Base-by-base conservation (phyloP, 495 filamentous ascomycete species). In the Astrothelium macrocarpum region DNA sequence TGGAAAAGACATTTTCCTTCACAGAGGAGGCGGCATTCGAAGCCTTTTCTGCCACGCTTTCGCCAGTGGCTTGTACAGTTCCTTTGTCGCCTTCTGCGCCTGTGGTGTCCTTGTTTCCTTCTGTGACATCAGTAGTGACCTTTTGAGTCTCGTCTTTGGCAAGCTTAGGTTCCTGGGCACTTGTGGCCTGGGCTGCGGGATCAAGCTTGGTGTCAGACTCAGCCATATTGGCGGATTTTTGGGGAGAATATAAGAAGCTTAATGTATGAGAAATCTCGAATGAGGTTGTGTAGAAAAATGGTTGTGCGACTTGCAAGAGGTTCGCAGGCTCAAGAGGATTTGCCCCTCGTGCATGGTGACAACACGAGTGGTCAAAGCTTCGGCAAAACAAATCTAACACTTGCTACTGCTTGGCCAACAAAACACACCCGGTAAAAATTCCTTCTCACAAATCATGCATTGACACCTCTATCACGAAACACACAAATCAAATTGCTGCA, bases 1-100 rank as follows among this genome's bases (percentile, higher is more conserved):
- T 98, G 73, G 88, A 89, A 80, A 96, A 98, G 60, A 98, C 87
- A 71, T 78, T 87, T 70, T 85, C 86, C 69, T 85, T 82, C 34
- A 86, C 83, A 65, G 83, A 84, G 31, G 78, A 67, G 29, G 79
- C 75, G n/a, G 79, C 76, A 46, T 68, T 65, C 34, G 75, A 71
- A 39, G 80, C 81, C 32, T 81, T 76, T 42, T 78, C 76, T 28
- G 76, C 66, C 58, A 79, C 68, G 45, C 58, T 64, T 59, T 72
- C 64, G 31, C 31, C 49, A 1, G 43, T 59, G 25, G 20, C 9
- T 12, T n/a, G 14, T 20, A 18, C 45, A 20, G 18, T 16, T 16
- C 25, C 43, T 28, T n/a, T 53, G 11, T 49, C 45, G 5, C 45
- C 45, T 23, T 18, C 45, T 49, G 34, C 34, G 14, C 5, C 34